Evolutionary conservation across 441 rosid species (phyloP).

Genomic region (Aquilaria agallochum): DNA sequence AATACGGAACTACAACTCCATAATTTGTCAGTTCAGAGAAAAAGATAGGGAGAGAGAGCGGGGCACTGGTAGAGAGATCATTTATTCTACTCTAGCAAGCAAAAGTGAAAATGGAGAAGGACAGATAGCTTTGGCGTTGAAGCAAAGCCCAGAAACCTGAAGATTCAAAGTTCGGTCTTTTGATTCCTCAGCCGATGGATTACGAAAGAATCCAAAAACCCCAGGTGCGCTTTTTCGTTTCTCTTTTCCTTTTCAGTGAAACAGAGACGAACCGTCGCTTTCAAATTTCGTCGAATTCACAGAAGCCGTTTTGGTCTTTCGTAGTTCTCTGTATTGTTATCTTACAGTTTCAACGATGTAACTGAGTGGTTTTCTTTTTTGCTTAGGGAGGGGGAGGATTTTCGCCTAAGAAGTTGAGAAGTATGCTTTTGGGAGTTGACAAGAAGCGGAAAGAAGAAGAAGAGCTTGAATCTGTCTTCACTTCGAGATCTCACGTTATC

Average conservation of each 20-base stretch:
- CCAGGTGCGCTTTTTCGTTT: constrained; percentile 30
- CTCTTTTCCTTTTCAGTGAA: constrained; percentile 2
- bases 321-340: constrained; percentile 11
- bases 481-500: constrained; percentile 43
- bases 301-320: background rate
- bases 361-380: background rate
- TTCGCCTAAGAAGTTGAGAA: constrained; percentile 74
- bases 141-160: background rate
- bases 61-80: no score
- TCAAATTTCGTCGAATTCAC: constrained; percentile 3
- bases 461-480: constrained; percentile 37
- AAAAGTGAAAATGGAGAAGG: no score
- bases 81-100: no score
- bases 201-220: constrained; percentile 76
- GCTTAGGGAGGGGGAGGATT: constrained; percentile 50
- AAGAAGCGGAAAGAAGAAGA: constrained; percentile 35
- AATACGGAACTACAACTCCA: no score
- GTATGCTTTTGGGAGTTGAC: constrained; percentile 62
- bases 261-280: constrained; percentile 15
- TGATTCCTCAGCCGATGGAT: constrained; percentile 35
- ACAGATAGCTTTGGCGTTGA: constrained; percentile 1
- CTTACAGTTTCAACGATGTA: constrained; percentile 13
- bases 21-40: no score
- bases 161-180: background rate
- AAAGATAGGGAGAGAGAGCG: no score